Evolutionary conservation across 1,139 yeast genomes (phyloP).

Genomic region (Candida anutae): DNA sequence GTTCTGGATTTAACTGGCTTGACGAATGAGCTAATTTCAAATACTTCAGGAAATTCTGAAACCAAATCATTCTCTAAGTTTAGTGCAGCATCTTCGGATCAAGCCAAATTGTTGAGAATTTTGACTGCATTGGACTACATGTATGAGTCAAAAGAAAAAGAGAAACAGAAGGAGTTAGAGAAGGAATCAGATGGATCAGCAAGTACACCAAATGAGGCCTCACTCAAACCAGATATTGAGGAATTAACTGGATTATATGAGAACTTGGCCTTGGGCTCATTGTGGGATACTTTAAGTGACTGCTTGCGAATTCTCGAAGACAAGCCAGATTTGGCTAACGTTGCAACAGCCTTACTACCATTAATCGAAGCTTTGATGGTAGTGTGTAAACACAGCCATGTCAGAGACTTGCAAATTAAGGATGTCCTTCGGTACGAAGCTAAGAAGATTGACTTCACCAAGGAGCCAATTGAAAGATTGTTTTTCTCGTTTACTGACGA

Average conservation of each 20-base stretch:
- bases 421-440: slow-evolving; percentile 56
- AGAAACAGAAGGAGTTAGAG: slow-evolving; percentile 6
- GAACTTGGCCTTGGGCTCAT: slow-evolving; percentile 60
- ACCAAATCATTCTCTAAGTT: slow-evolving; percentile 55
- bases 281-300: slow-evolving; percentile 85
- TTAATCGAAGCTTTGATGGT: slow-evolving; percentile 91
- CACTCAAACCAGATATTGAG: slow-evolving; percentile 26
- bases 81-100: slow-evolving; percentile 78
- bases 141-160: slow-evolving; percentile 40
- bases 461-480: slow-evolving; percentile 70
- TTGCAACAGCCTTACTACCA: slow-evolving; percentile 80
- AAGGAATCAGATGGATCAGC: slow-evolving; percentile 7
- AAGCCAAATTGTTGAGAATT: slow-evolving; percentile 76
- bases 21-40: slow-evolving; percentile 35
- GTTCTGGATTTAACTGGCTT: slow-evolving; percentile 50
- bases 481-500: slow-evolving; percentile 87
- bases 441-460: slow-evolving; percentile 55
- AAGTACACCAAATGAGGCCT: slow-evolving; percentile 2
- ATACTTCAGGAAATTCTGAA: slow-evolving; percentile 36
- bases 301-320: slow-evolving; percentile 58
- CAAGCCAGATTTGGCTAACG: slow-evolving; percentile 41
- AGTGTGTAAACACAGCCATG: slow-evolving; percentile 82
- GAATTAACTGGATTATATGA: slow-evolving; percentile 57
- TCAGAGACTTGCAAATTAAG: slow-evolving; percentile 53
- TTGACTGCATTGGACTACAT: slow-evolving; percentile 85